Evolutionary conservation across 768 basidiomycete genomes (phyloP).

Genomic region (Mycena venus): DNA sequence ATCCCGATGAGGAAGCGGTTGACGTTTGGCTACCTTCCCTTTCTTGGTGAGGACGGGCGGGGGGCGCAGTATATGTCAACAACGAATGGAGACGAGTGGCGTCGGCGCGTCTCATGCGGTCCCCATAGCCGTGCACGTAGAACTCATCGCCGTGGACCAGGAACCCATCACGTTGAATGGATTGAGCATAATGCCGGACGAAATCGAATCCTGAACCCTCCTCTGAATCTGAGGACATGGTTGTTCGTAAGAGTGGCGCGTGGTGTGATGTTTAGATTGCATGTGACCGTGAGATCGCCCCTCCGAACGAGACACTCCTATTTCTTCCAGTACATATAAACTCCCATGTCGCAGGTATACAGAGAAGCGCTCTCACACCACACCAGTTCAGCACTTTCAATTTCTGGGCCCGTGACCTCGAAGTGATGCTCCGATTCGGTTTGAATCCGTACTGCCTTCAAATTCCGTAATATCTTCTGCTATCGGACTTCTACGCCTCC

Average conservation of each 20-base stretch:
- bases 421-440: neutral
- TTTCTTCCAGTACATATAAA: too few relatives aligned
- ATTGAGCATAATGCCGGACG: constrained; percentile 24
- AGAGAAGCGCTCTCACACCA: neutral
- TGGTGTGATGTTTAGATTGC: neutral
- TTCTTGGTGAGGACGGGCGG: constrained; percentile 41
- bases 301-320: too few relatives aligned
- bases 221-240: neutral
- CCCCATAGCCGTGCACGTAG: constrained; percentile 31
- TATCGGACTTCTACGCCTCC: too few relatives aligned
- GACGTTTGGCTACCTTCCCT: constrained; percentile 43
- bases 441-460: too few relatives aligned
- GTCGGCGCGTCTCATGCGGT: constrained; percentile 35
- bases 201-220: neutral
- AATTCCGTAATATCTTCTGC: too few relatives aligned
- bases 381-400: constrained; percentile 2
- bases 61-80: constrained; percentile 40
- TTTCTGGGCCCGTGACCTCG: neutral
- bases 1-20: constrained; percentile 40
- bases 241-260: neutral
- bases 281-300: constrained; percentile 5
- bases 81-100: constrained; percentile 36
- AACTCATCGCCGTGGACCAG: constrained; percentile 32
- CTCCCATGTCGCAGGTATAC: too few relatives aligned
- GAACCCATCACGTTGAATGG: constrained; percentile 38